Conservation (phyloP, 345 rosid species). For the Aquilaria sinensis region DNA sequence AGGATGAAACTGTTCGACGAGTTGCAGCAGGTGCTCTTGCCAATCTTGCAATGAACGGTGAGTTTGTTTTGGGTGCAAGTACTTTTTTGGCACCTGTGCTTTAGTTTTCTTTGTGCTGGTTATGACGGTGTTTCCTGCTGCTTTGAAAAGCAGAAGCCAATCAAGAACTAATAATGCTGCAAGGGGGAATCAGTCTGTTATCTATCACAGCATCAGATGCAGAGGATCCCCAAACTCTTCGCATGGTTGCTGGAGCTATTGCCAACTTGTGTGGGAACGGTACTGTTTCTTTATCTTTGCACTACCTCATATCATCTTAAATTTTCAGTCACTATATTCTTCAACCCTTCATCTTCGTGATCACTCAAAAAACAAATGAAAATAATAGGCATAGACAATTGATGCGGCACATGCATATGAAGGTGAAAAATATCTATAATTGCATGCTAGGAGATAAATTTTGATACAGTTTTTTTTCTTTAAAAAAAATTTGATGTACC, state of each 20-base stretch:
- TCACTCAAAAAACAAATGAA: too few species aligned
- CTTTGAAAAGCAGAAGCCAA: slow-evolving; percentile 62
- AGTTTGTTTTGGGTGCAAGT: not conserved
- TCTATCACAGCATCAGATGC: slow-evolving; percentile 82
- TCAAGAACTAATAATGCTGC: slow-evolving; percentile 91
- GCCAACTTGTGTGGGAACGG: slow-evolving; percentile 99
- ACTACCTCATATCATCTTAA: too few species aligned
- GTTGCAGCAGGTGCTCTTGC: slow-evolving; percentile 99
- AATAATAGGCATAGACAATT: too few species aligned
- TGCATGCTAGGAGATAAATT: too few species aligned
- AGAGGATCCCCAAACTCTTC: slow-evolving; percentile 92
- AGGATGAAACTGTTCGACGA: slow-evolving; percentile 90
- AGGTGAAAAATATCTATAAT: too few species aligned
- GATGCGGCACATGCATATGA: too few species aligned
- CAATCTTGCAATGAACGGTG: slow-evolving; percentile 98
- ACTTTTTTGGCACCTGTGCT: slow-evolving; percentile 10
- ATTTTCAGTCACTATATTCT: too few species aligned
- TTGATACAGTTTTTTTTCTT: too few species aligned
- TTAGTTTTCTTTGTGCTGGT: not conserved
- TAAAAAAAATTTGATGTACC: too few species aligned
- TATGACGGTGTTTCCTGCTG: slow-evolving; percentile 11
- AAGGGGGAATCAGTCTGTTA: slow-evolving; percentile 87
- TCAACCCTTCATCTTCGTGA: too few species aligned
- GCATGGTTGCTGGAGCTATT: slow-evolving; percentile 98
- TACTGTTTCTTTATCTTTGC: slow-evolving; percentile 15